phyloP scores from a whole-genome alignment of 257 asterid species.

The Coffea canephora region DNA sequence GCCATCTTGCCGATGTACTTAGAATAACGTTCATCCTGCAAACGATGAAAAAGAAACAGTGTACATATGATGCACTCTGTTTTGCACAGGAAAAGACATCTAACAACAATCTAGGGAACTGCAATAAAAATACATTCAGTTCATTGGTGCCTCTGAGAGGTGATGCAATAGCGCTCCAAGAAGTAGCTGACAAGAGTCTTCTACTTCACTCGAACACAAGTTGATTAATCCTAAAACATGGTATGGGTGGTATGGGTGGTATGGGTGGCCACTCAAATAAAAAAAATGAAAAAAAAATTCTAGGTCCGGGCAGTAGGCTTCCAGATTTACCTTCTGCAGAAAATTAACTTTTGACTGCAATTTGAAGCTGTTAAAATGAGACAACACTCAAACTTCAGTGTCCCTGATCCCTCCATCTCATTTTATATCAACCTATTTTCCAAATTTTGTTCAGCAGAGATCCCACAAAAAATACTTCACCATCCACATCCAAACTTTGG shows the following conservation, averaged over 20 bases:
- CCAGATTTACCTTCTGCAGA: too few species aligned
- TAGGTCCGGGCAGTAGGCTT: neutral
- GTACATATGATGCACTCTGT: neutral
- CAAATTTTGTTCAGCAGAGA: too few species aligned
- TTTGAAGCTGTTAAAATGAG: neutral
- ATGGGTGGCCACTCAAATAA: neutral
- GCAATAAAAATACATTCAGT: constrained; percentile 5
- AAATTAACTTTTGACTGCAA: neutral
- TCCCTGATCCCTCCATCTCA: too few species aligned
- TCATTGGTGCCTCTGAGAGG: neutral
- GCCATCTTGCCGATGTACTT: constrained; percentile 90
- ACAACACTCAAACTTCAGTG: too few species aligned
- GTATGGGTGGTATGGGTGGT: neutral
- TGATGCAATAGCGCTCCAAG: neutral
- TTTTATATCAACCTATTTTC: too few species aligned
- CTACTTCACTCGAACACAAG: neutral
- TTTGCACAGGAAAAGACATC: neutral
- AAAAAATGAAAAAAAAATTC: neutral
- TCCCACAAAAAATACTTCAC: too few species aligned
- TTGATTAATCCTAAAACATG: neutral
- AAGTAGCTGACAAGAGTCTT: neutral
- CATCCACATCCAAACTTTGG: too few species aligned
- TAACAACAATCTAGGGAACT: neutral
- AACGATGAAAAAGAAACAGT: neutral
- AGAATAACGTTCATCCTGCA: constrained; percentile 85